Conservation (phyloP, 306 rosid genomes). For the Quercus agrifolia region DNA sequence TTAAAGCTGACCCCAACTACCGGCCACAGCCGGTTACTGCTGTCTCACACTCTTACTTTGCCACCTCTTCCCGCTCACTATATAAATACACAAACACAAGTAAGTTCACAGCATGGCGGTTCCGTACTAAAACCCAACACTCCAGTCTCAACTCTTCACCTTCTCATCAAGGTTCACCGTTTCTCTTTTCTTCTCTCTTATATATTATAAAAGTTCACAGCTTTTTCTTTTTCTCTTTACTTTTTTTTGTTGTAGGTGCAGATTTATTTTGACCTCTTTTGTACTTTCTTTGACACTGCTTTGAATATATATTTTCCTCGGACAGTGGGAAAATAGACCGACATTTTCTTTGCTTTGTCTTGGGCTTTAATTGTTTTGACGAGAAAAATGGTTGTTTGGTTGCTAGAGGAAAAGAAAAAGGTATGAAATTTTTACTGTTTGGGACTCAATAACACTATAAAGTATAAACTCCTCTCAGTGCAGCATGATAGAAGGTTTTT, state of each 20-base stretch:
- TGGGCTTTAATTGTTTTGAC: not conserved
- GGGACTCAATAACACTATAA: not conserved
- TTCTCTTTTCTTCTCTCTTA: not conserved
- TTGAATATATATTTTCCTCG: not conserved
- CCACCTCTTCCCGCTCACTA: constrained; percentile 21
- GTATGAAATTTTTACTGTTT: not conserved
- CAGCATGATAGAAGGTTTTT: not conserved
- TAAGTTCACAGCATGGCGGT: constrained; percentile 13
- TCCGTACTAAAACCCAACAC: not conserved
- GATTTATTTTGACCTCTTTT: constrained; percentile 9
- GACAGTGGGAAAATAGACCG: constrained; percentile 3
- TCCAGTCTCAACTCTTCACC: not conserved
- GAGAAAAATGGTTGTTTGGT: not conserved
- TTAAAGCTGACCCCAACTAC: not conserved
- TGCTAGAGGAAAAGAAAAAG: not conserved
- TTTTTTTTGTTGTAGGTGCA: not conserved
- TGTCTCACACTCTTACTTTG: not conserved
- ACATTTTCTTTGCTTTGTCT: not conserved
- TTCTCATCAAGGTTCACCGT: not conserved
- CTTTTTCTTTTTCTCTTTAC: not conserved
- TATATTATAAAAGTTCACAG: not conserved
- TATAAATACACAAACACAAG: not conserved
- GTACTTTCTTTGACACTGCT: not conserved
- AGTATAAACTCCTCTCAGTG: not conserved
- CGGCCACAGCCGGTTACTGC: constrained; percentile 20